Percentiles rank a stretch among this genome's conserved stretches.
phyloP scores from a whole-genome alignment of 2,329 filamentous ascomycete genomes.

The Pseudogymnoascus sp. region DNA sequence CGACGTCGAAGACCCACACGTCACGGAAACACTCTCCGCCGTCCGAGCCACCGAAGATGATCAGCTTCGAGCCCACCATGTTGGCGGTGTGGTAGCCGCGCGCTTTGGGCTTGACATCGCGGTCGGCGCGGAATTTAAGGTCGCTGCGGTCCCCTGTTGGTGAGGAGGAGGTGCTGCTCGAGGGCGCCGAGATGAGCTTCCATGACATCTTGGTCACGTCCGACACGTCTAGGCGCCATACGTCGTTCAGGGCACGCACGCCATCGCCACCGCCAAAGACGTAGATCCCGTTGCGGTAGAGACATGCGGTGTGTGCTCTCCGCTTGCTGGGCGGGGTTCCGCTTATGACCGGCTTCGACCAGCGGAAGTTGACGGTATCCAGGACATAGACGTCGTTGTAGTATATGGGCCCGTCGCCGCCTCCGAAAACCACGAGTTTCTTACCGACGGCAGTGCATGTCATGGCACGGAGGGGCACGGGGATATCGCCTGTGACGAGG shows the following conservation, averaged over 20 bases:
- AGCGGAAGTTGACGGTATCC: constrained; percentile 62
- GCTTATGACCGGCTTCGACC: constrained; percentile 50
- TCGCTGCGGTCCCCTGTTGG: constrained; percentile 16
- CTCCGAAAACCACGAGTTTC: constrained; percentile 62
- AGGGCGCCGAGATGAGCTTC: constrained; percentile 47
- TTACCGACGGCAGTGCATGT: constrained; percentile 64
- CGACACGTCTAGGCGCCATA: constrained; percentile 63
- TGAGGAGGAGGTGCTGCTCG: constrained; percentile 17
- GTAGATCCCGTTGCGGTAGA: constrained; percentile 64
- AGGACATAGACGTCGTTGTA: constrained; percentile 66
- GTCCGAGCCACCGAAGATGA: constrained; percentile 63
- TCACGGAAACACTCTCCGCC: constrained; percentile 66
- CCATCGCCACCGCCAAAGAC: constrained; percentile 66
- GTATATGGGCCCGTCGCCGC: constrained; percentile 62
- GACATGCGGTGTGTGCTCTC: constrained; percentile 61
- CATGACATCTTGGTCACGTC: constrained; percentile 58
- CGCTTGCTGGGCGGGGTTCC: constrained; percentile 53
- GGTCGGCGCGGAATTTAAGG: constrained; percentile 6
- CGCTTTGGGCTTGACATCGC: constrained; percentile 48
- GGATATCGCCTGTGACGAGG: constrained; percentile 56
- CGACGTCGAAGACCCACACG: constrained; percentile 66
- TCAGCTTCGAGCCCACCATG: constrained; percentile 64
- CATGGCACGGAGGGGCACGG: constrained; percentile 60
- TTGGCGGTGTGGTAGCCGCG: constrained; percentile 66
- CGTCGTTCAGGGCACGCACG: constrained; percentile 61